phyloP scores from a whole-genome alignment of 2,329 filamentous ascomycete species.

The Didymella glomerata region DNA sequence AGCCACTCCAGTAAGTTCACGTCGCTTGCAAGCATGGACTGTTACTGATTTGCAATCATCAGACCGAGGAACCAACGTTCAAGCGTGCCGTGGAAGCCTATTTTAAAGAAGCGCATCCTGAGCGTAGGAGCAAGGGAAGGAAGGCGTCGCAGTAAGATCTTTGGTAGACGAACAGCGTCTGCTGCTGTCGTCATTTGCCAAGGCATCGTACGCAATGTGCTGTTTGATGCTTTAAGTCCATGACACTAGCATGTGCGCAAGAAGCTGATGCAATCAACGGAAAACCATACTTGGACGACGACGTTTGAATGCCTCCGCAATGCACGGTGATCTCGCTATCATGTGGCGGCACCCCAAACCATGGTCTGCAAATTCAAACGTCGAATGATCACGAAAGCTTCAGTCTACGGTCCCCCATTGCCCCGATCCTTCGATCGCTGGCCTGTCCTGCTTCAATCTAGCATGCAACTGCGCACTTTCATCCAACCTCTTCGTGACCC shows the following conservation, averaged over 20 bases:
- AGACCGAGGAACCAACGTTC: constrained; percentile 9
- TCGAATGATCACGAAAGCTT: background rate
- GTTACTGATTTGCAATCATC: background rate
- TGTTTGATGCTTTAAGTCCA: background rate
- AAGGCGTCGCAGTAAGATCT: constrained; percentile 7
- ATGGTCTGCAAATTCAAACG: background rate
- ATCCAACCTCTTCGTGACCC: constrained; percentile 40
- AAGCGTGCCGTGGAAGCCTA: constrained; percentile 20
- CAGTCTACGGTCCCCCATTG: constrained; percentile 45
- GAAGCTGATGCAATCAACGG: background rate
- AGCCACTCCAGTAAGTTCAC: background rate
- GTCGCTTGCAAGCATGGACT: background rate
- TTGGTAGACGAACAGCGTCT: background rate
- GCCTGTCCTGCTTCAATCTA: constrained; percentile 37
- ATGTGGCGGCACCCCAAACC: background rate
- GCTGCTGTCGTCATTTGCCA: background rate
- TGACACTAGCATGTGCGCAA: background rate
- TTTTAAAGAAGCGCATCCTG: constrained; percentile 13
- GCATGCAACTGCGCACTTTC: constrained; percentile 46
- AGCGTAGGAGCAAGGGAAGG: constrained; percentile 1
- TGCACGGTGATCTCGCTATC: background rate
- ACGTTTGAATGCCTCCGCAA: background rate
- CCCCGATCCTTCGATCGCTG: constrained; percentile 37
- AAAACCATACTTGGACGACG: background rate
- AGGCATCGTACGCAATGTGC: background rate